These are phyloP conservation scores for Gomphus bonarii DNA, from an alignment of 1,284 basidiomycete species.

Conservation along the genomic window DNA sequence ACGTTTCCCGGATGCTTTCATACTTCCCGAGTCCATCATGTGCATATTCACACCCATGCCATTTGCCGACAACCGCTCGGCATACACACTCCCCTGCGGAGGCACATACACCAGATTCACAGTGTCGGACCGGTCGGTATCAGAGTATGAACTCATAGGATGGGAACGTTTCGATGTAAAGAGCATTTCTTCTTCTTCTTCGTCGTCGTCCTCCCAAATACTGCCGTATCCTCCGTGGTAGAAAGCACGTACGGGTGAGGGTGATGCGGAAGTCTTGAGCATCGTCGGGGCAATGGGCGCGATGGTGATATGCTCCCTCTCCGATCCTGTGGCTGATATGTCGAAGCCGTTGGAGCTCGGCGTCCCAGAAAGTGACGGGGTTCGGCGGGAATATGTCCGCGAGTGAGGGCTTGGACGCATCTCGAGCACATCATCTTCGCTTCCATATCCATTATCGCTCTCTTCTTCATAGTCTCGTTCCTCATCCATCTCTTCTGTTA, in stretches of 20 bases:
- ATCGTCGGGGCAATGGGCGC: constrained; percentile 91
- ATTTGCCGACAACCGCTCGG: not conserved
- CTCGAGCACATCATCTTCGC: constrained; percentile 56
- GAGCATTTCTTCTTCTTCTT: constrained; percentile 4
- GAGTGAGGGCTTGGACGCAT: constrained; percentile 30
- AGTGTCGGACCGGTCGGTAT: not conserved
- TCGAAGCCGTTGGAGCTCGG: constrained; percentile 19
- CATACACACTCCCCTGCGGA: constrained; percentile 10
- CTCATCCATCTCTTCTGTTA: constrained; percentile 26
- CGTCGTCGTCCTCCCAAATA: constrained; percentile 9
- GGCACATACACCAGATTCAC: constrained; percentile 9
- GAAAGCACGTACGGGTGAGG: not conserved
- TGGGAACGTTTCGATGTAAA: not conserved
- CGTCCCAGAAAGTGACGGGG: constrained; percentile 18
- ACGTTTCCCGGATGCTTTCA: not conserved
- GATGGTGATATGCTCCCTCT: constrained; percentile 71
- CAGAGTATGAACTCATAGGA: not conserved
- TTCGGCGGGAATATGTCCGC: not conserved
- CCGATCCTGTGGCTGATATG: constrained; percentile 20
- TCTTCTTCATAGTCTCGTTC: constrained; percentile 12
- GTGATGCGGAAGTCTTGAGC: constrained; percentile 61
- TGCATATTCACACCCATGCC: not conserved
- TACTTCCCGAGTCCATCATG: not conserved
- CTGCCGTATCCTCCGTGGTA: not conserved
- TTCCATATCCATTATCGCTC: constrained; percentile 29